Percentiles rank a stretch among this genome's conserved stretches.
These are phyloP conservation scores for Lojkania enalia DNA, from an alignment of 2,329 filamentous ascomycete species.

Conservation along the genomic window DNA sequence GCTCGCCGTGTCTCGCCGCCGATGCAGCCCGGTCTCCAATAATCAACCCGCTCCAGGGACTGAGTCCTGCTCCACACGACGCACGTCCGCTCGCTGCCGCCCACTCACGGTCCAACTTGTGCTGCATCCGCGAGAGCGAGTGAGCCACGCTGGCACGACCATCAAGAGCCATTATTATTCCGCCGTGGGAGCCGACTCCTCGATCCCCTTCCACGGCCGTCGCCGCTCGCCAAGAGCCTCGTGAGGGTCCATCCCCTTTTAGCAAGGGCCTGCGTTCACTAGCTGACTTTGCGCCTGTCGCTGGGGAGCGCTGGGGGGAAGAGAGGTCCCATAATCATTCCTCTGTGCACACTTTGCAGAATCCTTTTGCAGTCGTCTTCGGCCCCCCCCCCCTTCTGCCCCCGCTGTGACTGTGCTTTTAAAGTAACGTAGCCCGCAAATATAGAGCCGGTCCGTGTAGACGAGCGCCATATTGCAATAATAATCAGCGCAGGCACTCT, in stretches of 20 bases:
- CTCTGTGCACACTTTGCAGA: neutral
- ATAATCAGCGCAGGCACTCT: conserved; percentile 3
- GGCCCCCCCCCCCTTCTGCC: too few species aligned
- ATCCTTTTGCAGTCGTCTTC: neutral
- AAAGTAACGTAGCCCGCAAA: conserved; percentile 7
- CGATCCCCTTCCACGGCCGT: conserved; percentile 1
- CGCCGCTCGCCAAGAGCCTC: conserved; percentile 16
- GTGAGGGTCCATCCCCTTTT: conserved; percentile 14
- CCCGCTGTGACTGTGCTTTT: neutral
- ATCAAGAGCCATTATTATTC: neutral
- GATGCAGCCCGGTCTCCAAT: conserved; percentile 16
- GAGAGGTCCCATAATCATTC: neutral
- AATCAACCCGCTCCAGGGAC: conserved; percentile 30
- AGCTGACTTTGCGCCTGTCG: conserved; percentile 19
- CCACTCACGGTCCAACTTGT: conserved; percentile 4
- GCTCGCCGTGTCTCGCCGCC: conserved; percentile 4
- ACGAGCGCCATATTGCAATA: conserved; percentile 32
- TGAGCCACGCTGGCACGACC: conserved; percentile 32
- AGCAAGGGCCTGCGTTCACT: conserved; percentile 18
- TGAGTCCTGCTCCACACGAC: conserved; percentile 23
- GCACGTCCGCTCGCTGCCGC: conserved; percentile 2
- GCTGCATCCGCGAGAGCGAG: conserved; percentile 23
- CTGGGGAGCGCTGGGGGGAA: conserved; percentile 2
- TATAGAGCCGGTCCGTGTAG: conserved; percentile 27
- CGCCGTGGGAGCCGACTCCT: conserved; percentile 20